Base-by-base conservation (phyloP, 108 stramenopile species). In the Cyclotella sp. region DNA sequence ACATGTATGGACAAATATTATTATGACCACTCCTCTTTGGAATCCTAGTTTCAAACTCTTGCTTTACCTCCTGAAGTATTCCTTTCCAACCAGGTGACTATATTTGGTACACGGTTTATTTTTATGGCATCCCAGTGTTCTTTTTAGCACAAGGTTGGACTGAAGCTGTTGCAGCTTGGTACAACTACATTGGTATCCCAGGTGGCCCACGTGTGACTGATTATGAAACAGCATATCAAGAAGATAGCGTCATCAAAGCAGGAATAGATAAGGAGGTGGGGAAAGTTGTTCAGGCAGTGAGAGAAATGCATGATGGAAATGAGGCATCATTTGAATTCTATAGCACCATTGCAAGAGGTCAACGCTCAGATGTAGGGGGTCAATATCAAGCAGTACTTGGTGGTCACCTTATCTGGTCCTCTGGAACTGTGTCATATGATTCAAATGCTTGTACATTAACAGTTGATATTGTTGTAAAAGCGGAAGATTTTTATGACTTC, bases 161-260 rank as follows among this genome's bases (percentile, higher is more conserved):
- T 51, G 49, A 51, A 51, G 49, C 49, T 51, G 49, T 8, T 19
- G 19, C 18, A 19, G 49, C 49, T 8, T 51, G 49, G 49, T 51
- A 51, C 49, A 51, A 51, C 49, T 51, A 51, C 19, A 51, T 51
- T 51, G n/a, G 18, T 19, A 51, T 51, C 8, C 49, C 49, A 51
- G 49, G 49, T 6, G 49, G 49, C 49, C 49, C 49, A 18, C 49
- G 49, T 19, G 49, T 19, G 49, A 51, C 49, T 19, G 19, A 51
- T 8, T 51, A 51, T 8, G 49, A 51, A 8, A 51, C 3, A 19
- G 49, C 49, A 19, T 51, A 51, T 8, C 18, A 51, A 19, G 49
- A 51, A 19, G 49, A 51, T 8, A 19, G 49, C 3, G 49, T 51
- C n/a, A 51, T 51, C 49, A 51, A 19, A 19, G 49, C 49, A 19